These are phyloP conservation scores for Cutaneotrichosporon dermatis DNA, from an alignment of 1,284 basidiomycete species.

Conservation along the genomic window DNA sequence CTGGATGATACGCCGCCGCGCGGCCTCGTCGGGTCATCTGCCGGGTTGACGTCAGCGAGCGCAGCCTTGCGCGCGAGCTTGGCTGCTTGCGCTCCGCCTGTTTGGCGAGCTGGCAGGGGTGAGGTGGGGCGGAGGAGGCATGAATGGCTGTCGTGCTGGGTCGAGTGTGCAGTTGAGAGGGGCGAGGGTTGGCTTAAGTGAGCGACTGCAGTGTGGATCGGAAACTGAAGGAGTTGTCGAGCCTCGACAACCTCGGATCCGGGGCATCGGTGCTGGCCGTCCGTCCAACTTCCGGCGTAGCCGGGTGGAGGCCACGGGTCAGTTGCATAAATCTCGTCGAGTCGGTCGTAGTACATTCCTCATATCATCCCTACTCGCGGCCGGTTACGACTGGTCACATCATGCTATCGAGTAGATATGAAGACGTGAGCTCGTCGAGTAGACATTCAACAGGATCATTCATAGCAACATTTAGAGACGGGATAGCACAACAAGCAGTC, in stretches of 20 bases:
- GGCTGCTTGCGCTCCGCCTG: conserved; percentile 41
- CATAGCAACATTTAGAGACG: not conserved
- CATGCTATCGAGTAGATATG: no score
- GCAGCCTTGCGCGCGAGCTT: conserved; percentile 41
- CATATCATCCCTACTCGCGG: no score
- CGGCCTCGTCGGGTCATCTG: conserved; percentile 20
- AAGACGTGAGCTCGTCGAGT: not conserved
- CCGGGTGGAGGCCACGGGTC: no score
- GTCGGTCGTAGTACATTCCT: not conserved
- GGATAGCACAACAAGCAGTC: not conserved
- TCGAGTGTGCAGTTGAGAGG: not conserved
- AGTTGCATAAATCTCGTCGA: not conserved
- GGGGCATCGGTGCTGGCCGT: not conserved
- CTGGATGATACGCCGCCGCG: conserved; percentile 31
- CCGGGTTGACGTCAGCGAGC: conserved; percentile 2
- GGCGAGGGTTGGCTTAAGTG: no score
- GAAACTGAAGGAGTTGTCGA: not conserved
- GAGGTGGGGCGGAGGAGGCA: conserved; percentile 19
- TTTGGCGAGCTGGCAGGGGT: conserved; percentile 42
- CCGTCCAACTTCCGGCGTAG: not conserved
- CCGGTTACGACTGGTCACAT: no score
- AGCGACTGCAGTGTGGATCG: not conserved
- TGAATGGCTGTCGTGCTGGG: not conserved
- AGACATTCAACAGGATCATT: not conserved
- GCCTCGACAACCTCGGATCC: no score